phyloP scores from a whole-genome alignment of 1,284 basidiomycete species.

The Ceratobasidium sp. region DNA sequence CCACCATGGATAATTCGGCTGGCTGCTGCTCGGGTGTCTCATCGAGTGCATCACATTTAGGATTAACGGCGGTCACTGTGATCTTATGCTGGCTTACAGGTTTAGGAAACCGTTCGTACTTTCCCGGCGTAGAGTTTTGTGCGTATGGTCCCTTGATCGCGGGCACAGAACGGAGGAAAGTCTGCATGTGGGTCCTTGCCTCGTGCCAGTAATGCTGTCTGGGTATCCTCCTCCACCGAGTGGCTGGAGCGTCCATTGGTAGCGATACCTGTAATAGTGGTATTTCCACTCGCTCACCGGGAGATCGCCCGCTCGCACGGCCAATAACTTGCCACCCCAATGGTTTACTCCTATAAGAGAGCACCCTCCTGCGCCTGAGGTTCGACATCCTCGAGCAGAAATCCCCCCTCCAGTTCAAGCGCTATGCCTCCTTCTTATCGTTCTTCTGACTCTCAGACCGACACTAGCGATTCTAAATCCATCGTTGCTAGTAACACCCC shows the following conservation, averaged over 20 bases:
- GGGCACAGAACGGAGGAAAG: slow-evolving; percentile 1
- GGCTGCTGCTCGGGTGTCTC: not conserved
- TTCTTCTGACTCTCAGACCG: slow-evolving; percentile 29
- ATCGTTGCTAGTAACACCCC: slow-evolving; percentile 10
- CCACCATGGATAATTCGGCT: not conserved
- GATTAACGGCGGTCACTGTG: slow-evolving; percentile 16
- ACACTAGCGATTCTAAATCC: slow-evolving; percentile 15
- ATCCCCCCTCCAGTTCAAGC: not conserved
- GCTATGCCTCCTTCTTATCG: slow-evolving; percentile 29
- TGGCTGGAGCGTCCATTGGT: not conserved
- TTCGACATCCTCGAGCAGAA: not conserved
- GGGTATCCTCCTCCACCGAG: slow-evolving; percentile 8
- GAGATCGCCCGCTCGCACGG: not conserved
- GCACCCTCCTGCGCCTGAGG: not conserved
- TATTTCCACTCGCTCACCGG: slow-evolving; percentile 15
- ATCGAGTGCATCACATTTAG: slow-evolving; percentile 6
- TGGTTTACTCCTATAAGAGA: slow-evolving; percentile 31
- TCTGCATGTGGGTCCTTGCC: not conserved
- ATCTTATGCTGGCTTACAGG: not conserved
- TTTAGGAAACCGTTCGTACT: not conserved
- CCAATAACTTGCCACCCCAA: slow-evolving; percentile 33
- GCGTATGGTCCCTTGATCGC: slow-evolving; percentile 10
- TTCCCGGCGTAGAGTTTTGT: not conserved
- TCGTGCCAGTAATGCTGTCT: not conserved
- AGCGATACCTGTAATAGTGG: slow-evolving; percentile 20